Conservation (phyloP, 805 yeast genomes). For the Pichia paraexigua region DNA sequence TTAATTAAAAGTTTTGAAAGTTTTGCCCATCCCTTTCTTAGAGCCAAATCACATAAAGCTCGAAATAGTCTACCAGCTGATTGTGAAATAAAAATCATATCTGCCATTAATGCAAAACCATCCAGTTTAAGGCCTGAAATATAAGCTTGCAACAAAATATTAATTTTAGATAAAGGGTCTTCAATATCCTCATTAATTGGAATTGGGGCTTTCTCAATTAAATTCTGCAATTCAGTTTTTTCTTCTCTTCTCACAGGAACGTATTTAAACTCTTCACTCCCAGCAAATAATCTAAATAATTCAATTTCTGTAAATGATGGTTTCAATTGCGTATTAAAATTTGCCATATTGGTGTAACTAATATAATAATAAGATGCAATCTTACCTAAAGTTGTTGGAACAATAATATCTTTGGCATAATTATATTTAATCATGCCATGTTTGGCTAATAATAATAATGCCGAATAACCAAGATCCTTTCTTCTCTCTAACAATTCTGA, state of each 20-base stretch:
- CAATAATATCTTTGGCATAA: conserved; percentile 36
- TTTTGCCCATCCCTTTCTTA: conserved; percentile 64
- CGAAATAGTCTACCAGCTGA: conserved; percentile 84
- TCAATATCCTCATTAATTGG: conserved; percentile 69
- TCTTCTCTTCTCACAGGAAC: conserved; percentile 87
- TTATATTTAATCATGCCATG: conserved; percentile 58
- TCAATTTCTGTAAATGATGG: conserved; percentile 67
- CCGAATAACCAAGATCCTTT: conserved; percentile 67
- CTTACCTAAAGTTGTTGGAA: conserved; percentile 64
- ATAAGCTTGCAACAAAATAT: conserved; percentile 74
- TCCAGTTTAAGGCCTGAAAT: conserved; percentile 71
- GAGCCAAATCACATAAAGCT: conserved; percentile 74
- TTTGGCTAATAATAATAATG: conserved; percentile 49
- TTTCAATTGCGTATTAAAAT: conserved; percentile 53
- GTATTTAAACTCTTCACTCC: conserved; percentile 77
- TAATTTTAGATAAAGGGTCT: conserved; percentile 72
- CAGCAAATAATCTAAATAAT: conserved; percentile 64
- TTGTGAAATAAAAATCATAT: conserved; percentile 88
- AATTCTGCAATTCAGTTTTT: conserved; percentile 56
- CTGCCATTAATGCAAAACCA: conserved; percentile 88
- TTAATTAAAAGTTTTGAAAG: conserved; percentile 50
- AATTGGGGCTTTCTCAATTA: conserved; percentile 71
- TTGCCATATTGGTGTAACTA: conserved; percentile 60
- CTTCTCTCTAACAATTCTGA: conserved; percentile 43
- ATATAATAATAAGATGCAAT: conserved; percentile 87